Evolutionary conservation across 192 early-diverging fungal species (phyloP).

Genomic region (Coemansia sp.): DNA sequence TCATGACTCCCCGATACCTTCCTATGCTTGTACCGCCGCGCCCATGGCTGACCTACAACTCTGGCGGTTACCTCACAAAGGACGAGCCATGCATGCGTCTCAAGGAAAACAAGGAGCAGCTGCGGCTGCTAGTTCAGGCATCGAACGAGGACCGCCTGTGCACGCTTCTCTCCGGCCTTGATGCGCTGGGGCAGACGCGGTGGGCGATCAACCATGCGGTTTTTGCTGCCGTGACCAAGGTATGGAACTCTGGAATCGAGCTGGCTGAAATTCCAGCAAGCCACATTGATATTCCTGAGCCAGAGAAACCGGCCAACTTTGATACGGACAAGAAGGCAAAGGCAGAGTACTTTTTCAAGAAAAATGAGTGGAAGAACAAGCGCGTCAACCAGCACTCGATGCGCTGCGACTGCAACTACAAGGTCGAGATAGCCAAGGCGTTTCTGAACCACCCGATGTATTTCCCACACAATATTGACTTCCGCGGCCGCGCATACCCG

Average conservation of each 20-base stretch:
- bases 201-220: conserved; percentile 89
- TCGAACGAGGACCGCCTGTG: conserved; percentile 72
- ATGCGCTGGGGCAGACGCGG: conserved; percentile 81
- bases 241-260: conserved; percentile 84
- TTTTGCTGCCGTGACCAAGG: conserved; percentile 72
- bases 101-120: conserved; percentile 67
- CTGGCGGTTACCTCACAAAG: conserved; percentile 83
- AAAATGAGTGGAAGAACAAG: conserved; percentile 60
- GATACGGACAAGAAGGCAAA: conserved; percentile 62
- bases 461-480: conserved; percentile 97
- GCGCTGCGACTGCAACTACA: conserved; percentile 92
- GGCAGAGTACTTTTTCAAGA: conserved; percentile 56
- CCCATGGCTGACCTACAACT: conserved; percentile 84
- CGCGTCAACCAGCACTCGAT: conserved; percentile 78
- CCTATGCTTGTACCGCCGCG: conserved; percentile 93
- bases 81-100: conserved; percentile 76
- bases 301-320: conserved; percentile 63
- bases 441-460: conserved; percentile 87
- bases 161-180: conserved; percentile 72
- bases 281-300: conserved; percentile 48
- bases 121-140: conserved; percentile 75
- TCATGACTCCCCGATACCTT: conserved; percentile 72
- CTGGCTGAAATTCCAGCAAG: conserved; percentile 75
- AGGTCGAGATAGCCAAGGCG: conserved; percentile 90
- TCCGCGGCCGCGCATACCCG: conserved; percentile 96